phyloP scores from a whole-genome alignment of 1,284 basidiomycete species.

The Microbotryum silenes-acaulis region DNA sequence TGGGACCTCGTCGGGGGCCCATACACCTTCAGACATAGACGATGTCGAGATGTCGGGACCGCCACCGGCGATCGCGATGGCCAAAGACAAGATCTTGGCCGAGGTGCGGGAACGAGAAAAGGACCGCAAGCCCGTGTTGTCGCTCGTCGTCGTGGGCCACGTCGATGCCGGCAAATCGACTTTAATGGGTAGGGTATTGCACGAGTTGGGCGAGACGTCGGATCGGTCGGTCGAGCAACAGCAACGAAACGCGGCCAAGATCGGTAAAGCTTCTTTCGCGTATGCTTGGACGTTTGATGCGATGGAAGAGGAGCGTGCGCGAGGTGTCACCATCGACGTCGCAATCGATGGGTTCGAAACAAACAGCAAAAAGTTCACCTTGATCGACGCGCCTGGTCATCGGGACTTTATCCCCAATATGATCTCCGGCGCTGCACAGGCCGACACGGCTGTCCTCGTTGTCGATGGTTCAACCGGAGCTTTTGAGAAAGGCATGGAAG shows the following conservation, averaged over 20 bases:
- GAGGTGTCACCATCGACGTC: constrained; percentile 97
- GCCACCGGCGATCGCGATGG: constrained; percentile 43
- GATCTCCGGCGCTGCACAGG: constrained; percentile 96
- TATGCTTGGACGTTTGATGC: constrained; percentile 98
- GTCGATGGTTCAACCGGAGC: constrained; percentile 84
- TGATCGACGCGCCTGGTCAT: constrained; percentile 94
- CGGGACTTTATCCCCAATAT: constrained; percentile 98
- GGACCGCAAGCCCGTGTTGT: constrained; percentile 62
- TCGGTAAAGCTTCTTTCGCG: constrained; percentile 89
- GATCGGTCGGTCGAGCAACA: constrained; percentile 78
- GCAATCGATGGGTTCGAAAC: constrained; percentile 77
- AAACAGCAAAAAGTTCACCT: constrained; percentile 68
- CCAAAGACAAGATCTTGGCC: constrained; percentile 74
- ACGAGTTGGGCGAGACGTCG: constrained; percentile 79
- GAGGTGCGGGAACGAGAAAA: constrained; percentile 60
- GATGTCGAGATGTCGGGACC: constrained; percentile 11
- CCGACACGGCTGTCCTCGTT: constrained; percentile 91
- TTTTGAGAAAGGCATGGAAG: constrained; percentile 91
- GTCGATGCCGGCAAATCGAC: constrained; percentile 99
- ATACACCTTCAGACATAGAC: constrained; percentile 12
- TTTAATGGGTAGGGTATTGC: constrained; percentile 86
- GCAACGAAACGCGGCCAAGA: constrained; percentile 81
- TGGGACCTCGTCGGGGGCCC: too few species aligned
- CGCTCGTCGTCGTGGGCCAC: constrained; percentile 90
- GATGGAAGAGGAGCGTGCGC: constrained; percentile 81